phyloP scores from a whole-genome alignment of 345 rosid species.

The Erodium maritimum region DNA sequence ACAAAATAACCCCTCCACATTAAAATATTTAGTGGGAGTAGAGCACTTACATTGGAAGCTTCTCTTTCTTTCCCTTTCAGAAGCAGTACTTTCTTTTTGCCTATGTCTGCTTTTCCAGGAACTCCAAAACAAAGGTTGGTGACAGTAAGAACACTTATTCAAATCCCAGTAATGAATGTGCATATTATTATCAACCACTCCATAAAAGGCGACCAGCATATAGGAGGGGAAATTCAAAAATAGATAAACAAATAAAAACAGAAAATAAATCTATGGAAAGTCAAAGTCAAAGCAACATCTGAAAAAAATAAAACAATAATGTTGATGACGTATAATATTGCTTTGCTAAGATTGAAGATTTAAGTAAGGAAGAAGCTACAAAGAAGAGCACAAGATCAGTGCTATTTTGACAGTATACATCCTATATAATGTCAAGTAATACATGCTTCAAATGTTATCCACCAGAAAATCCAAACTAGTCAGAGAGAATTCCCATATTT shows the following conservation, averaged over 20 bases:
- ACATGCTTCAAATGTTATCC: not conserved
- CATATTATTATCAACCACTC: not conserved
- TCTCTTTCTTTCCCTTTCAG: conserved; percentile 55
- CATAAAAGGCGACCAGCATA: not conserved
- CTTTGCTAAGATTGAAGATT: too few species aligned
- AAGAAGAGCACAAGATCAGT: not conserved
- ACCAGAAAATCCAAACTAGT: not conserved
- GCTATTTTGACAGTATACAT: not conserved
- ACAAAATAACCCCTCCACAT: not conserved
- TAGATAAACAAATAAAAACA: not conserved
- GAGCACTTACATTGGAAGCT: conserved; percentile 32
- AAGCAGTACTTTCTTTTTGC: conserved; percentile 46
- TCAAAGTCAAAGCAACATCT: not conserved
- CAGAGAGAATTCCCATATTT: not conserved
- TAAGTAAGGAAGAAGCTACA: not conserved
- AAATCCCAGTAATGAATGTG: not conserved
- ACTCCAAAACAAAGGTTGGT: conserved; percentile 16
- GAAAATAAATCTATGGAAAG: not conserved
- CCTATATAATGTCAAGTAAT: not conserved
- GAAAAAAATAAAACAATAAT: not conserved
- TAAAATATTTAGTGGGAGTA: conserved; percentile 4
- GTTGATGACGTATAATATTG: too few species aligned
- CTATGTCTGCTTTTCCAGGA: conserved; percentile 24
- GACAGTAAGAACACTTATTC: conserved; percentile 11
- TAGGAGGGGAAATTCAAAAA: not conserved